Evolutionary conservation across 2,329 filamentous ascomycete genomes (phyloP).

Genomic region (Chrysoporthe deuterocubensis): DNA sequence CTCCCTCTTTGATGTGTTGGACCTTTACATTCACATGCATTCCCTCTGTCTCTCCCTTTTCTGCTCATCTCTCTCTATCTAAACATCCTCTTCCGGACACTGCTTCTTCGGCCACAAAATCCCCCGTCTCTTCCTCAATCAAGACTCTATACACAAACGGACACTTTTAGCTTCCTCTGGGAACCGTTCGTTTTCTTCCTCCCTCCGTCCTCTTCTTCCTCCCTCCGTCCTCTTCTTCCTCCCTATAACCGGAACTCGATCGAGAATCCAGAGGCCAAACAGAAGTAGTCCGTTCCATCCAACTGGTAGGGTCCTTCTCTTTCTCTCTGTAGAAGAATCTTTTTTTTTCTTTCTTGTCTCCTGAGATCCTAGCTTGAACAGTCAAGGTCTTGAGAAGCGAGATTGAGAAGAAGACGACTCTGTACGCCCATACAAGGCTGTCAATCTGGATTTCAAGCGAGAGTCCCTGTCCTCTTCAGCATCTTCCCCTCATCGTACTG

Average conservation of each 20-base stretch:
- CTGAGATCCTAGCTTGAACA: constrained; percentile 17
- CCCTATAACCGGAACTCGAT: constrained; percentile 33
- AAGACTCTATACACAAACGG: too few species aligned
- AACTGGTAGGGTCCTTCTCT: constrained; percentile 42
- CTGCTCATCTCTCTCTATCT: too few species aligned
- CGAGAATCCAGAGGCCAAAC: constrained; percentile 35
- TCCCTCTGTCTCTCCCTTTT: too few species aligned
- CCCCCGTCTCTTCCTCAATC: too few species aligned
- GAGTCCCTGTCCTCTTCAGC: constrained; percentile 99
- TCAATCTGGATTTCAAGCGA: constrained; percentile 99
- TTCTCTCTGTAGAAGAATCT: constrained; percentile 50
- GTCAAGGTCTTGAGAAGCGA: constrained; percentile 42
- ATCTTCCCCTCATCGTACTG: constrained; percentile 97
- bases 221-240: constrained; percentile 24
- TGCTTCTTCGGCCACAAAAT: too few species aligned
- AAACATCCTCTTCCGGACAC: too few species aligned
- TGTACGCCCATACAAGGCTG: constrained; percentile 66
- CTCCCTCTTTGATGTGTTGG: too few species aligned
- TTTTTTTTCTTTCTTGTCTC: constrained; percentile 66
- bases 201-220: constrained; percentile 23
- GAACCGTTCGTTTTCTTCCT: background rate
- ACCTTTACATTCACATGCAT: too few species aligned
- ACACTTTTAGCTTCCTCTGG: too few species aligned
- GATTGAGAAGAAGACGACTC: constrained; percentile 51
- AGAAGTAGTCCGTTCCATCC: constrained; percentile 39